Conservation (phyloP, 208 protist genomes). For the Trypanosoma melophagium region DNA sequence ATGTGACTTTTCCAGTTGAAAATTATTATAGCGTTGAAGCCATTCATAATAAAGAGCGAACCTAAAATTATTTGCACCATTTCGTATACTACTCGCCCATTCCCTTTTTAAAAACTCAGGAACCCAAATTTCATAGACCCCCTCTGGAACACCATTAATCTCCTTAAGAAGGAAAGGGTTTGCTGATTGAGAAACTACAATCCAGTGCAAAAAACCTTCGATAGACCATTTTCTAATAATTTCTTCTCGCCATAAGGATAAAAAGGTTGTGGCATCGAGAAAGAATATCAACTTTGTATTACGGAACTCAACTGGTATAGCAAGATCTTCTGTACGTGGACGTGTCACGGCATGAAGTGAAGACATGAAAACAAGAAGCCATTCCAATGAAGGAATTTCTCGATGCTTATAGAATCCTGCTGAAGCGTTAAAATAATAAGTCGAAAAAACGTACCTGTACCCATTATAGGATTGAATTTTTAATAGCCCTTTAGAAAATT, state of each 20-base stretch:
- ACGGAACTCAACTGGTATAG: background rate
- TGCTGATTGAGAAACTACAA: slow-evolving; percentile 6
- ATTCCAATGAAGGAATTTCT: background rate
- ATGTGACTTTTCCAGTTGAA: slow-evolving; percentile 1
- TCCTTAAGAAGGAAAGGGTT: background rate
- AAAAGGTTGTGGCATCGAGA: background rate
- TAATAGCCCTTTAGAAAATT: background rate
- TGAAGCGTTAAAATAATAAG: slow-evolving; percentile 7
- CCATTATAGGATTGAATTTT: background rate
- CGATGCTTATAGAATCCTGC: slow-evolving; percentile 1
- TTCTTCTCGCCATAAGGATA: background rate
- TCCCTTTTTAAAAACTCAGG: background rate
- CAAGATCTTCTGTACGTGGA: background rate
- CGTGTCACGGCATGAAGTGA: background rate
- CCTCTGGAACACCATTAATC: background rate
- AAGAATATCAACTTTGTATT: slow-evolving; percentile 10
- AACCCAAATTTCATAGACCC: background rate
- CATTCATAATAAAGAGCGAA: slow-evolving; percentile 14
- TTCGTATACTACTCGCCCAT: slow-evolving; percentile 9
- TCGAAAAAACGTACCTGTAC: slow-evolving; percentile 4
- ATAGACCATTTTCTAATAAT: slow-evolving; percentile 1
- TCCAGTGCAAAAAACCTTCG: slow-evolving; percentile 3
- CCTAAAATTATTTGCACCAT: slow-evolving; percentile 17
- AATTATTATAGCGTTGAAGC: slow-evolving; percentile 4
- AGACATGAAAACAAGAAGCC: background rate